Percentiles rank a stretch among this genome's conserved stretches.
Evolutionary conservation across 305 asterid genomes (phyloP).

Genomic region (Solanum hybrid): DNA sequence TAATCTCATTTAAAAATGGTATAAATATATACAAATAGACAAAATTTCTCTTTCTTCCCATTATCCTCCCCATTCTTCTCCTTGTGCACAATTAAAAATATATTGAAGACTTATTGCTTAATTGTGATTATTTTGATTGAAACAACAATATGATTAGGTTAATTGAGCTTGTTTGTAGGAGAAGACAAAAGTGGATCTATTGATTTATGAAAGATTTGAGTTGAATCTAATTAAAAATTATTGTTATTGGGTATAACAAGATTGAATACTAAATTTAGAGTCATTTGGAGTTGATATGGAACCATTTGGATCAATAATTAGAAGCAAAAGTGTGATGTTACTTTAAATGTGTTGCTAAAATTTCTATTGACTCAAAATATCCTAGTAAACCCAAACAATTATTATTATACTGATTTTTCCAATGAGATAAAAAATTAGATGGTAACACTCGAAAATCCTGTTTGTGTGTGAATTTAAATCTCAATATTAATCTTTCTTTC

Average conservation of each 20-base stretch:
- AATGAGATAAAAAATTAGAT: not conserved
- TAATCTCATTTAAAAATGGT: not conserved
- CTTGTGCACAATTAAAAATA: not conserved
- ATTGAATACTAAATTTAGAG: not conserved
- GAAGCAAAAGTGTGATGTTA: not conserved
- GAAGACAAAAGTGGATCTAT: not conserved
- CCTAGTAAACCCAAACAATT: no score
- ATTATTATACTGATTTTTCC: not conserved
- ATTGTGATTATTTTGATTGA: not conserved
- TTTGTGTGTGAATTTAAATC: not conserved
- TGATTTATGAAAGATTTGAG: not conserved
- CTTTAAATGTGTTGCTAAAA: not conserved
- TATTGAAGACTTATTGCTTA: not conserved
- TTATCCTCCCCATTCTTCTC: not conserved
- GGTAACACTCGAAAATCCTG: not conserved
- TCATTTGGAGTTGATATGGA: not conserved
- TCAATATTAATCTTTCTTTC: not conserved
- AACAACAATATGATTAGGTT: not conserved
- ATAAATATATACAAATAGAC: not conserved
- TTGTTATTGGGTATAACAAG: not conserved
- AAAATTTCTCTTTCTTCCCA: not conserved
- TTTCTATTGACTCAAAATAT: not conserved
- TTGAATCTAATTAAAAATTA: not conserved
- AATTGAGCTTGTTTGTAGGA: not conserved
- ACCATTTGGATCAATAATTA: not conserved